Conservation (phyloP, 371 early-diverging fungal species). For the Thermomucor indicae-seudaticae region DNA sequence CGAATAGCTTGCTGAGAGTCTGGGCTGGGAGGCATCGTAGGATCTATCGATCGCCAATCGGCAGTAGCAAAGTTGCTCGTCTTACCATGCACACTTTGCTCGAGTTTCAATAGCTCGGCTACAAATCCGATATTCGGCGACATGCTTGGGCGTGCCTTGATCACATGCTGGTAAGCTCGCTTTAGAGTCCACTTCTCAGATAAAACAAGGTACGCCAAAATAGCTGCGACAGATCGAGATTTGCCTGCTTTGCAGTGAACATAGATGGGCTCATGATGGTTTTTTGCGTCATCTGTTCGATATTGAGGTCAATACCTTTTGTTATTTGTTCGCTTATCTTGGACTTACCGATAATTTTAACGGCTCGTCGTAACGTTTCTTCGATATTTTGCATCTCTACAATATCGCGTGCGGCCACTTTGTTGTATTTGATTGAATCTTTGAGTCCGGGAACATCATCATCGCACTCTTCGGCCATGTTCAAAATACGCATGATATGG, state of each 20-base stretch:
- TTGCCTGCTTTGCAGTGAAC: constrained; percentile 88
- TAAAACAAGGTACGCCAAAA: constrained; percentile 70
- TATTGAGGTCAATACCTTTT: background rate
- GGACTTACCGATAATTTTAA: constrained; percentile 52
- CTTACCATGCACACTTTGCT: constrained; percentile 56
- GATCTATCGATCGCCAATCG: constrained; percentile 27
- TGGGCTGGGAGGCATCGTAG: constrained; percentile 29
- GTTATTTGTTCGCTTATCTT: background rate
- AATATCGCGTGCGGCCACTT: constrained; percentile 57
- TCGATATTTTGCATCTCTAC: constrained; percentile 58
- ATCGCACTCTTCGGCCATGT: constrained; percentile 66
- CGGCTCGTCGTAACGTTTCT: constrained; percentile 44
- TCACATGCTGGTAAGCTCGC: constrained; percentile 70
- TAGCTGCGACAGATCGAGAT: constrained; percentile 76
- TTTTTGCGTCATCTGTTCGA: constrained; percentile 29
- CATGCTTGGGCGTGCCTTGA: constrained; percentile 61
- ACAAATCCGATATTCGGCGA: constrained; percentile 90
- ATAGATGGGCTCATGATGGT: constrained; percentile 59
- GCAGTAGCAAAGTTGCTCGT: constrained; percentile 38
- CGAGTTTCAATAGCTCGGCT: constrained; percentile 67
- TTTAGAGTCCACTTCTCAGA: constrained; percentile 65
- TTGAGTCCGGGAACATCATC: constrained; percentile 52
- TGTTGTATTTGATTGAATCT: constrained; percentile 37
- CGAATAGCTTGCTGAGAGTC: constrained; percentile 28
- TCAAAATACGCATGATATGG: constrained; percentile 49